Conservation (phyloP, 1,284 basidiomycete species). For the Dichomitus squalens region DNA sequence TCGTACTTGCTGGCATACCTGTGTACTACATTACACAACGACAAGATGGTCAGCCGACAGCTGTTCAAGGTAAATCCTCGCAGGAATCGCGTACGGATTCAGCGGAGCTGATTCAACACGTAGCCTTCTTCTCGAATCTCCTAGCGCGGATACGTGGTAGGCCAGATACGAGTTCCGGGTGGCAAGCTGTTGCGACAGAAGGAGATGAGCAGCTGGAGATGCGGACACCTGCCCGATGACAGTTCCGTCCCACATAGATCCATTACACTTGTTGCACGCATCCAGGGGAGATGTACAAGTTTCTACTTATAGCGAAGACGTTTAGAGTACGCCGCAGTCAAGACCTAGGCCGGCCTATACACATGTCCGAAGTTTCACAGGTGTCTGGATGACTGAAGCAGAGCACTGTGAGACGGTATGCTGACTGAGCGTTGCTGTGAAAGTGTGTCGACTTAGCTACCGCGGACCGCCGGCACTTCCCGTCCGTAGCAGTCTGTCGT, state of each 20-base stretch:
- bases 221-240: constrained; percentile 31
- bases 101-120: constrained; percentile 5
- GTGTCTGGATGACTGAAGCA: no score
- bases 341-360: not conserved
- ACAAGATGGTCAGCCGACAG: constrained; percentile 43
- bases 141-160: constrained; percentile 51
- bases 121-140: constrained; percentile 47
- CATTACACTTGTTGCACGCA: no score
- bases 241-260: not conserved
- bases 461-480: constrained; percentile 14
- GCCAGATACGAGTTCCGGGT: constrained; percentile 58
- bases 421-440: constrained; percentile 10
- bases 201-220: constrained; percentile 72
- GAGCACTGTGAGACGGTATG: not conserved
- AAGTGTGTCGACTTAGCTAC: constrained; percentile 16
- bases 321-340: no score
- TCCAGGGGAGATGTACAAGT: no score
- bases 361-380: no score
- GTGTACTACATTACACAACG: constrained; percentile 82
- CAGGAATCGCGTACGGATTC: not conserved
- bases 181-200: constrained; percentile 76
- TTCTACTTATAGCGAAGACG: no score
- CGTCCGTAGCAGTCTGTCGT: constrained; percentile 11
- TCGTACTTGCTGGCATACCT: constrained; percentile 77
- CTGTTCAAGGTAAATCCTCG: constrained; percentile 27